Evolutionary conservation across 352 stramenopile genomes (phyloP).

Genomic region (Peronospora belbahrii): DNA sequence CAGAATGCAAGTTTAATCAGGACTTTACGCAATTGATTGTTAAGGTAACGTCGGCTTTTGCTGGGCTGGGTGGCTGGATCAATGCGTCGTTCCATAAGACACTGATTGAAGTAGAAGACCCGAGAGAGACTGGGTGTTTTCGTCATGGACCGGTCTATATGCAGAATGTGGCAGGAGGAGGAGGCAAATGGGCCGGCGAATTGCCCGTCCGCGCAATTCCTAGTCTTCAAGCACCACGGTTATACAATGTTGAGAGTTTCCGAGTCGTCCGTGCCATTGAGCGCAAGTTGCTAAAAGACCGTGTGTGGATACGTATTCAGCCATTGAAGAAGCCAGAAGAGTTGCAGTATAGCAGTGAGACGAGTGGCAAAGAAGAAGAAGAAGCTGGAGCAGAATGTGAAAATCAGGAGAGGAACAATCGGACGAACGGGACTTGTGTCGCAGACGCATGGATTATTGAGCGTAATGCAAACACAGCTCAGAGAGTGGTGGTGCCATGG

Average conservation of each 20-base stretch:
- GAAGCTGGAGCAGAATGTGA: conserved; percentile 7
- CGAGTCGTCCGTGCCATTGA: conserved; percentile 49
- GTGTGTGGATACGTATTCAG: conserved; percentile 56
- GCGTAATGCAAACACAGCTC: conserved; percentile 59
- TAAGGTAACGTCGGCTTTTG: conserved; percentile 56
- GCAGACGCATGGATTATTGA: conserved; percentile 66
- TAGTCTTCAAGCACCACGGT: conserved; percentile 46
- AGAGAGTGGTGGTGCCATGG: conserved; percentile 58
- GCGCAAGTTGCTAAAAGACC: conserved; percentile 67
- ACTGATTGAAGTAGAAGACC: conserved; percentile 51
- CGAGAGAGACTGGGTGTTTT: conserved; percentile 20
- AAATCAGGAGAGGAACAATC: conserved; percentile 14
- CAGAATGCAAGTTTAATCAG: conserved; percentile 57
- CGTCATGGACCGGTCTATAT: conserved; percentile 35
- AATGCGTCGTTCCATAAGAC: conserved; percentile 45
- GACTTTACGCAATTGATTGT: conserved; percentile 62
- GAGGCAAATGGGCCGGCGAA: conserved; percentile 52
- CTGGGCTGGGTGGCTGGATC: conserved; percentile 57
- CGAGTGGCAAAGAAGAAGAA: conserved; percentile 15
- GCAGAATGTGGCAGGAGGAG: conserved; percentile 55
- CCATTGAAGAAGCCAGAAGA: conserved; percentile 8
- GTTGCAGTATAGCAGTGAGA: conserved; percentile 8
- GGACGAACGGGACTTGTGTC: conserved; percentile 1
- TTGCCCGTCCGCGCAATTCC: conserved; percentile 55
- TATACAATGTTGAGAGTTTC: conserved; percentile 47